Percentiles rank a stretch among this genome's conserved stretches.
Evolutionary conservation across 2,329 filamentous ascomycete genomes (phyloP).

Genomic region (Pseudogymnoascus sp.): DNA sequence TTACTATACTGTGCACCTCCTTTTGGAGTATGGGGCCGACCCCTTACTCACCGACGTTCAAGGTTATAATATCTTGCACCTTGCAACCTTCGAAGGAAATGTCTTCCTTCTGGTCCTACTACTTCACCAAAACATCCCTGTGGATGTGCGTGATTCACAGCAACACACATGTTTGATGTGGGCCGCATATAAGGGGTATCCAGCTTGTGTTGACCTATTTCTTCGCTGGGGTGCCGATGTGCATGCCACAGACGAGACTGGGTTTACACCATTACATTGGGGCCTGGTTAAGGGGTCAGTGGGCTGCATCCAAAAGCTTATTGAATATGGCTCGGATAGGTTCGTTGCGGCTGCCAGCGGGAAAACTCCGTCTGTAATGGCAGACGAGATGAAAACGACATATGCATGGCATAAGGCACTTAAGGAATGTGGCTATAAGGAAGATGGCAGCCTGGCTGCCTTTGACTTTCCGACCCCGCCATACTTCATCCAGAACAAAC

Average conservation of each 20-base stretch:
- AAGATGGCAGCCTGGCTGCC: constrained; percentile 62
- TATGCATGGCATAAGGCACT: constrained; percentile 76
- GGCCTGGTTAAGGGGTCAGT: constrained; percentile 87
- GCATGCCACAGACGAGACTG: constrained; percentile 81
- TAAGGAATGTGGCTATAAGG: constrained; percentile 73
- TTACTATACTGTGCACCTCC: constrained; percentile 90
- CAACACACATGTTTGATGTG: constrained; percentile 97
- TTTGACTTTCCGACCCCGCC: constrained; percentile 66
- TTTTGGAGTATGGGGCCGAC: constrained; percentile 86
- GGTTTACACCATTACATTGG: constrained; percentile 94
- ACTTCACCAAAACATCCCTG: constrained; percentile 88
- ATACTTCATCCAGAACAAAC: constrained; percentile 67
- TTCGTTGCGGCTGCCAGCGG: constrained; percentile 84
- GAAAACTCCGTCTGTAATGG: constrained; percentile 81
- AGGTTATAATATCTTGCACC: constrained; percentile 96
- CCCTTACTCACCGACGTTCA: constrained; percentile 87
- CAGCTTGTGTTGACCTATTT: constrained; percentile 84
- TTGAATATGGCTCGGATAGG: constrained; percentile 91
- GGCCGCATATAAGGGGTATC: constrained; percentile 96
- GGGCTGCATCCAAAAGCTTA: constrained; percentile 81
- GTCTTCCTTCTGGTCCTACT: constrained; percentile 81
- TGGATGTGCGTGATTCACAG: constrained; percentile 82
- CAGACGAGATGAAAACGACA: constrained; percentile 80
- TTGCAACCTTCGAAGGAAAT: constrained; percentile 95
- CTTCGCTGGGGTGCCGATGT: constrained; percentile 93